Conservation (phyloP, 2,329 filamentous ascomycete genomes). For the Scedosporium apiospermum region DNA sequence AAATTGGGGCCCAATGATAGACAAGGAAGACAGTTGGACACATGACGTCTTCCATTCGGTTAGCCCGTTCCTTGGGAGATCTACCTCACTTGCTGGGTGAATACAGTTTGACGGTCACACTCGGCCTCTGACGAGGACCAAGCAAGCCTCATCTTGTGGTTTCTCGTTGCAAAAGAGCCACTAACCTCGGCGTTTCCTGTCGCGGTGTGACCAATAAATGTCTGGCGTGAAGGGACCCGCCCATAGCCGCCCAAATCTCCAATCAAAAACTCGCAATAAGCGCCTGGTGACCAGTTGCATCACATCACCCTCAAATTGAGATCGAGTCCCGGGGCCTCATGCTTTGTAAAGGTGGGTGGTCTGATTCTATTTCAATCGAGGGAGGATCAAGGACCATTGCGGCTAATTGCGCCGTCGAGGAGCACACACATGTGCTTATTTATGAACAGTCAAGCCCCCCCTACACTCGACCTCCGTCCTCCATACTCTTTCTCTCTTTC, state of each 20-base stretch:
- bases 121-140: no score
- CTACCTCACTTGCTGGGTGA: no score
- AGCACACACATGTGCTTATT: not conserved
- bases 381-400: not conserved
- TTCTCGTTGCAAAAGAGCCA: no score
- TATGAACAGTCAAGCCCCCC: not conserved
- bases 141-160: no score
- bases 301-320: not conserved
- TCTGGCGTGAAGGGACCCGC: not conserved
- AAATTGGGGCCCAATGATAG: no score
- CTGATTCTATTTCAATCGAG: not conserved
- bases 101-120: no score
- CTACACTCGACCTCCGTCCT: not conserved
- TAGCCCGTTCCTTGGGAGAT: no score
- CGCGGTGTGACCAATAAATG: not conserved
- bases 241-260: not conserved
- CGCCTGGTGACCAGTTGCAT: not conserved
- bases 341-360: not conserved
- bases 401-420: not conserved
- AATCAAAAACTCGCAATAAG: not conserved
- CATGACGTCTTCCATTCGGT: no score
- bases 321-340: no score
- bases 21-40: no score
- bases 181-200: not conserved
- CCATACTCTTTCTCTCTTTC: not conserved